Evolutionary conservation across 2,329 filamentous ascomycete species (phyloP).

Genomic region (Scleromitrula shiraiana): DNA sequence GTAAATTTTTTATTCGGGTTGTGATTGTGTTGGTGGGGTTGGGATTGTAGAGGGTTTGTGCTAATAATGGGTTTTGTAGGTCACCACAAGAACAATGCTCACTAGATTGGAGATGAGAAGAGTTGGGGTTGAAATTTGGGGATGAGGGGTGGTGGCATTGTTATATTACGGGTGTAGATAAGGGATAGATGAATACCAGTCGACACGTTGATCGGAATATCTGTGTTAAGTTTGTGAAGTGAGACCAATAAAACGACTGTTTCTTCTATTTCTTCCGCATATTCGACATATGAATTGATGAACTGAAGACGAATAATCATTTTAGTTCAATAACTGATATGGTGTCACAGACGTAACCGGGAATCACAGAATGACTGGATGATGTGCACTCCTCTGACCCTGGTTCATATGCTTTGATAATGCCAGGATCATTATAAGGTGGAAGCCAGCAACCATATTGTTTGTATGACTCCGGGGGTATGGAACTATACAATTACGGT

Average conservation of each 20-base stretch:
- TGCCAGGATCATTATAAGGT: too few relatives aligned
- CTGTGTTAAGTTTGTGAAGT: background rate
- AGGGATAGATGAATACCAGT: constrained; percentile 17
- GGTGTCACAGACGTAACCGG: too few relatives aligned
- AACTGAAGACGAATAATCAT: too few relatives aligned
- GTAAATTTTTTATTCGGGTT: constrained; percentile 35
- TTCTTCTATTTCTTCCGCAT: too few relatives aligned
- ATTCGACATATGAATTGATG: too few relatives aligned
- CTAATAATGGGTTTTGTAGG: constrained; percentile 44
- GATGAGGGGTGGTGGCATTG: background rate
- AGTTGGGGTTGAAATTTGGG: background rate
- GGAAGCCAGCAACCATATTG: too few relatives aligned
- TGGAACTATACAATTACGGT: too few relatives aligned
- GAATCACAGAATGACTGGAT: too few relatives aligned
- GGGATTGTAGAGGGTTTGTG: background rate
- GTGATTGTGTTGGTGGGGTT: background rate
- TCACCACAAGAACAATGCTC: constrained; percentile 99
- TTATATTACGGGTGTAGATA: constrained; percentile 26
- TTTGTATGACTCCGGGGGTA: too few relatives aligned
- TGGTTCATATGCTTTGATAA: too few relatives aligned
- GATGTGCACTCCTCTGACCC: too few relatives aligned
- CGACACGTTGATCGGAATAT: constrained; percentile 1
- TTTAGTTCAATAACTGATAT: too few relatives aligned
- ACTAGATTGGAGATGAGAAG: constrained; percentile 52
- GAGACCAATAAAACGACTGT: background rate